Conservation (phyloP, 129 eudicot genomes). For the Pseudognaphalium luteoalbum region DNA sequence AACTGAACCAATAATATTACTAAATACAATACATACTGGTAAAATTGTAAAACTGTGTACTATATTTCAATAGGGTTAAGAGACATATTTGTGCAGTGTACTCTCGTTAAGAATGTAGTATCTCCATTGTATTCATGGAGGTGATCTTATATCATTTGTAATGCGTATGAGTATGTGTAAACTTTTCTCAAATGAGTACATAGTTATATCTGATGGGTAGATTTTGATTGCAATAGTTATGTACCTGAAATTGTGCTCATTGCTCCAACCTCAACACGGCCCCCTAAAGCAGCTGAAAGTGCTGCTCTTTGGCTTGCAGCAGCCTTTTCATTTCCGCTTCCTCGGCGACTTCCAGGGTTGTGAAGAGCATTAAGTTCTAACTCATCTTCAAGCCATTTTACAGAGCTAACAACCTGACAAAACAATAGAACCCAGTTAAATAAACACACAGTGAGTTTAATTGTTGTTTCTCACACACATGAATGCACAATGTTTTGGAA, state of each 20-base stretch:
- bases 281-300: conserved; percentile 98
- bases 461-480: background rate
- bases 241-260: conserved; percentile 96
- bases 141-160: background rate
- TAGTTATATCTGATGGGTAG: background rate
- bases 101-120: background rate
- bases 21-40: conserved; percentile 10
- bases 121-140: background rate
- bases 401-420: conserved; percentile 96
- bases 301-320: conserved; percentile 89
- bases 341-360: conserved; percentile 95
- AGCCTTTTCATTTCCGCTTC: conserved; percentile 97
- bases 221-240: background rate
- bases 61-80: too few species aligned
- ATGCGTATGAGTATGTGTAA: background rate
- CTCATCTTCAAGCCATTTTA: conserved; percentile 99
- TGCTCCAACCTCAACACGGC: conserved; percentile 84
- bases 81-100: too few species aligned
- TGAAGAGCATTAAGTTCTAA: conserved; percentile 99
- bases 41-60: background rate
- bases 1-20: background rate
- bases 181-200: background rate
- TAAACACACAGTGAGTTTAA: background rate
- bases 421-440: background rate
- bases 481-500: background rate